Evolutionary conservation across 768 basidiomycete genomes (phyloP), one percentile per base, ranked within the genome.

Genomic region (Neoboletus subvelutipes): DNA sequence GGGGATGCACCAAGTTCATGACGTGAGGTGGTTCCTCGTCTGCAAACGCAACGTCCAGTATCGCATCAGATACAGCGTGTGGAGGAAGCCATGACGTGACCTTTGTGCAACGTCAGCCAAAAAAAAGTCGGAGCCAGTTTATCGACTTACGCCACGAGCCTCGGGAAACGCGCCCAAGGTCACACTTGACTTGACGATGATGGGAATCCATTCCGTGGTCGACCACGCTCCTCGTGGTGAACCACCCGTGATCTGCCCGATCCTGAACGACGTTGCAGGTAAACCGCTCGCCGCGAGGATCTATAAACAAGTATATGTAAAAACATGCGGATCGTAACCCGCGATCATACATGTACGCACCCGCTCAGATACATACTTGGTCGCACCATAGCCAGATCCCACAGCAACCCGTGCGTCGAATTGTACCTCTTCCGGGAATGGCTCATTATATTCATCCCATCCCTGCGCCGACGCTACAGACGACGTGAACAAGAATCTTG

Each of bases 401-500:
- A 70, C 67, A 6, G 72, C 69, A 45, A 68, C 66, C 12, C 58
- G 59, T 1, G 67, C 59, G 46, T 72, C 69, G 4, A 40, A 49
- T 1, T 73, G 50, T 1, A 69, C 57, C 31, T 71, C 71, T 52
- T 78, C 75, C 18, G 73, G 72, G 49, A 74, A 66, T 15, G 45
- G 52, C 15, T 66, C 63, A 17, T 41, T 50, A 12, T 24, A 40
- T 40, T 36, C 29, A 6, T 65, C 52, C 63, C 63, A 65, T 1
- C 49, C 57, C 33, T 66, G 61, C 0, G 67, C 68, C 15, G 67
- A 72, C 17, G 68, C 55, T 1, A 77, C 61, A 3, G 77, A 78
- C 7, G 72, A 73, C 6, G 74, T 76, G 58, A 79, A 82, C 39
- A 79, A 50, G 54, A 79, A 64, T 17, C 70, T 71, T 1, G 76